Percentiles rank a stretch among this genome's conserved stretches.
Evolutionary conservation across 148 eudicot species (phyloP).

Genomic region (Spergularia marina): DNA sequence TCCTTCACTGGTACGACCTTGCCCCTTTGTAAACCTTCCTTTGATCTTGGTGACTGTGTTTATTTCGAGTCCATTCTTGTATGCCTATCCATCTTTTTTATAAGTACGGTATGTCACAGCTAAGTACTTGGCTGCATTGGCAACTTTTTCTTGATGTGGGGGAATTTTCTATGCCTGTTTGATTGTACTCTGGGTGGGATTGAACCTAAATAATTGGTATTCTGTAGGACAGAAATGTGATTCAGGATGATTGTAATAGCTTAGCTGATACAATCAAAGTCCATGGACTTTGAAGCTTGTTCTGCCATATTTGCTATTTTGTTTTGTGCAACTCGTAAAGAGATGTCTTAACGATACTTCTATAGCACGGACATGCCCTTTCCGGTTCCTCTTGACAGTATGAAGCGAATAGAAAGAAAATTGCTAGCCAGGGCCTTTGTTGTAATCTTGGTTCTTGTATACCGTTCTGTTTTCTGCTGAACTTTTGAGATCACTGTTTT

Average conservation of each 20-base stretch:
- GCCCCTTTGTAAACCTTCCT: background rate
- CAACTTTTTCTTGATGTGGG: background rate
- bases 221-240: background rate
- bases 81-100: background rate
- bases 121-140: background rate
- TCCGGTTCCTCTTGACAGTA: no score
- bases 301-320: background rate
- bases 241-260: background rate
- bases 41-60: background rate
- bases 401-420: no score
- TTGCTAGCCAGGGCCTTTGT: background rate
- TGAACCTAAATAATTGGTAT: background rate
- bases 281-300: background rate
- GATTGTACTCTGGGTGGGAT: background rate
- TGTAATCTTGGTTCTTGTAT: background rate
- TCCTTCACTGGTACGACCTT: slow-evolving; percentile 58
- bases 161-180: background rate
- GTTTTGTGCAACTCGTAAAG: background rate
- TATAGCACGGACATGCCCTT: no score
- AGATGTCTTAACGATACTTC: background rate
- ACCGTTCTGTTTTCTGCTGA: background rate
- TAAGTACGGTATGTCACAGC: background rate
- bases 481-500: background rate
- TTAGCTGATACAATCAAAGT: background rate
- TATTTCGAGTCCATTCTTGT: background rate